Evolutionary conservation across 441 rosid species (phyloP), one percentile per base, ranked within the genome.

Genomic region (Eutrema salsugineum): DNA sequence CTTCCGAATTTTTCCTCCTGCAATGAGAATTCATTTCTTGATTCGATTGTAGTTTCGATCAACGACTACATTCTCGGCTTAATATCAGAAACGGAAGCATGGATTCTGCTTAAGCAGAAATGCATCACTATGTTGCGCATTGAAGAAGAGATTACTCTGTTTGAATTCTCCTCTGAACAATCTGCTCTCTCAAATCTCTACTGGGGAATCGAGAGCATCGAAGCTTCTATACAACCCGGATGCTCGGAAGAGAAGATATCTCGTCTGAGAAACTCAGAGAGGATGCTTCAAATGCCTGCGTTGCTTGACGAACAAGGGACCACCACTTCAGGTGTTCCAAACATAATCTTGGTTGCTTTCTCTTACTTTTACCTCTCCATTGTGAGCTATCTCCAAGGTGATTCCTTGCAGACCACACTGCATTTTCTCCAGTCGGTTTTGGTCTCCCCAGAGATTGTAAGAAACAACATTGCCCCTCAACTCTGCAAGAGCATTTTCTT

Each of bases 241-340:
- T 65, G 43, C 19, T 70, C 78, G 0, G 87, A 79, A 46, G 83
- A 85, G 71, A 83, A 66, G 44, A 44, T 59, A 5, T 46, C 60
- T 32, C 59, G 55, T 68, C 57, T 92, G 8, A 73, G 61, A 30
- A 85, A 86, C 46, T 81, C 96, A 1, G 98, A 94, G 83, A 78
- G 66, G 70, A 78, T 87, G 96, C 97, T 91, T 63, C 99, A 94
- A 81, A 87, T 85, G 17, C 98, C 98, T 2, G 98, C 99, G 14
- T 84, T 89, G 84, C 90, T 92, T 54, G 94, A 89, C 6, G 97
- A 91, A 67, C 84, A 83, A 46, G 97, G 86, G 63, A 70, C 66
- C 39, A 90, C 63, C 17, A 89, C 86, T 12, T 57, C 66, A 40
- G 93, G 97, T 64, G 82, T 92, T 67, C 82, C 85, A 2, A 92